phyloP scores from a whole-genome alignment of 352 stramenopile genomes.

The Proteromonas lacertae region DNA sequence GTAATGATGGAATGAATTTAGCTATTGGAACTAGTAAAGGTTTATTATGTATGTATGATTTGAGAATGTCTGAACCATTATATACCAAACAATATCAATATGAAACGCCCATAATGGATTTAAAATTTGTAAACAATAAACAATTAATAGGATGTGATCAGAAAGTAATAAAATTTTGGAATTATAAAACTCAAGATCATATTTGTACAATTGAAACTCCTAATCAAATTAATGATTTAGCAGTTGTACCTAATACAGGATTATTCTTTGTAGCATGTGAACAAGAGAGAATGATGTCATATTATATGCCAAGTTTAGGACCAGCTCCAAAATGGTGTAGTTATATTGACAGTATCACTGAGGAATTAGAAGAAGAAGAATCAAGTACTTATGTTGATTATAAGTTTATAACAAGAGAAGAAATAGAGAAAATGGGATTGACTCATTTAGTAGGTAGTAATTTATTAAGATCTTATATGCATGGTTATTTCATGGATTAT shows the following conservation, averaged over 20 bases:
- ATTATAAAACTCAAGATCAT: slow-evolving; percentile 16
- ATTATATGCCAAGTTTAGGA: slow-evolving; percentile 84
- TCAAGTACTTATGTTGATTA: slow-evolving; percentile 87
- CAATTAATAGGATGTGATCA: slow-evolving; percentile 69
- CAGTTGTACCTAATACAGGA: slow-evolving; percentile 56
- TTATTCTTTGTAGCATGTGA: slow-evolving; percentile 79
- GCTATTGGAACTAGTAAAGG: slow-evolving; percentile 61
- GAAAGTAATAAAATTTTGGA: slow-evolving; percentile 94
- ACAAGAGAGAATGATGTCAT: slow-evolving; percentile 76
- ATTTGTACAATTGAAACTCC: slow-evolving; percentile 87
- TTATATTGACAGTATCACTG: slow-evolving; percentile 92
- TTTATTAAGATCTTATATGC: slow-evolving; percentile 86
- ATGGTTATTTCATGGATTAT: slow-evolving; percentile 98
- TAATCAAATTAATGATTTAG: slow-evolving; percentile 72
- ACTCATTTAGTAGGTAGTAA: slow-evolving; percentile 80
- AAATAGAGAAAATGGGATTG: slow-evolving; percentile 77
- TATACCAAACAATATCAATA: slow-evolving; percentile 88
- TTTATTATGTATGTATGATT: slow-evolving; percentile 69
- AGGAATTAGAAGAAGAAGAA: slow-evolving; percentile 77
- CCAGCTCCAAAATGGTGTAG: slow-evolving; percentile 88
- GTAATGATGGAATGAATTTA: slow-evolving; percentile 64
- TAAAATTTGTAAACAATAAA: slow-evolving; percentile 65
- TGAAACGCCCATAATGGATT: slow-evolving; percentile 48
- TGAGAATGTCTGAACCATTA: slow-evolving; percentile 60
- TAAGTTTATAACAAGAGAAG: slow-evolving; percentile 78